Evolutionary conservation across 2,329 filamentous ascomycete species (phyloP).

Genomic region (Apiospora kogelbergensis): DNA sequence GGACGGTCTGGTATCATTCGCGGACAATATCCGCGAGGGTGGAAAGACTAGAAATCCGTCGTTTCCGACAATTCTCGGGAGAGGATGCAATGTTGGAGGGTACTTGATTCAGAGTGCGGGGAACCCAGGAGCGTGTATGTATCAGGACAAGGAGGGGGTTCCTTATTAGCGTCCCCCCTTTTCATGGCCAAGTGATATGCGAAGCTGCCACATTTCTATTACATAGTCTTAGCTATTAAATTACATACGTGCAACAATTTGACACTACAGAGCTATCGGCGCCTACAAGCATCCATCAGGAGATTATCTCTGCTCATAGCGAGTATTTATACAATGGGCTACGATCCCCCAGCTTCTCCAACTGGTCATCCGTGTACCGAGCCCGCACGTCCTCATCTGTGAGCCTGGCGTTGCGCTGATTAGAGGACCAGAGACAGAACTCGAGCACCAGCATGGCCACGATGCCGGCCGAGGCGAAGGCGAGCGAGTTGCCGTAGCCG

Average conservation of each 20-base stretch:
- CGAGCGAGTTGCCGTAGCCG: conserved; percentile 33
- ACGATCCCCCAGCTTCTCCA: conserved; percentile 31
- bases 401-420: conserved; percentile 25
- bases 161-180: background rate
- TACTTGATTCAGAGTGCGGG: background rate
- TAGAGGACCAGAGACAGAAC: conserved; percentile 16
- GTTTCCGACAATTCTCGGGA: background rate
- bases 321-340: conserved; percentile 26
- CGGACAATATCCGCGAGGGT: background rate
- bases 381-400: conserved; percentile 26
- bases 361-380: conserved; percentile 28
- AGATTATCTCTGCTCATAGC: background rate
- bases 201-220: too few species aligned
- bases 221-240: background rate
- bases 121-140: background rate
- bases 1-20: background rate
- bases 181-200: background rate
- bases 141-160: background rate
- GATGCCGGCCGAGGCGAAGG: conserved; percentile 22
- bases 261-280: too few species aligned
- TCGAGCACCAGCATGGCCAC: conserved; percentile 15
- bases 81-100: background rate
- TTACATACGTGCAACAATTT: too few species aligned
- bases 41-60: background rate
- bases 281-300: background rate